A percentile compares a stretch with the other conserved stretches of the same genome.
These are phyloP conservation scores for Lophiostoma macrostomum DNA, from an alignment of 495 filamentous ascomycete genomes.

Conservation along the genomic window DNA sequence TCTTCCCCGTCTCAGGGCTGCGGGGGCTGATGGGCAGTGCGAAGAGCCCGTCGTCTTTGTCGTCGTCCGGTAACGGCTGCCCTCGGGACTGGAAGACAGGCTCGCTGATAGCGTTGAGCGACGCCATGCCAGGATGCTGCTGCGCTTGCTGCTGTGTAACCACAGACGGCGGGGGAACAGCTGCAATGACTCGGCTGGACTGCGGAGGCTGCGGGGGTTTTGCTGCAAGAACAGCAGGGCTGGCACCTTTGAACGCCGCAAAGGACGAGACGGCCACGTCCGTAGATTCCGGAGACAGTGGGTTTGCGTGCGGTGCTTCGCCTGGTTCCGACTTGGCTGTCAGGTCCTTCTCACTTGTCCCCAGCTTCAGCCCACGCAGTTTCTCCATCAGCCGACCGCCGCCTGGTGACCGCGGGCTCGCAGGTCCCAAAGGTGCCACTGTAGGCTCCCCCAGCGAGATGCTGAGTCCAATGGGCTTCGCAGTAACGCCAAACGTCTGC, in stretches of 20 bases:
- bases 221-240: slow-evolving; percentile 32
- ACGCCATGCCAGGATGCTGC: slow-evolving; percentile 45
- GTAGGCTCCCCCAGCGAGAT: slow-evolving; percentile 33
- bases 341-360: slow-evolving; percentile 64
- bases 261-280: slow-evolving; percentile 67
- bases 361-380: slow-evolving; percentile 69
- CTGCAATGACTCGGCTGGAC: slow-evolving; percentile 28
- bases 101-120: slow-evolving; percentile 37
- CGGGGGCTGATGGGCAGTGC: slow-evolving; percentile 76
- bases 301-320: slow-evolving; percentile 37
- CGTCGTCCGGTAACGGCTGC: slow-evolving; percentile 31
- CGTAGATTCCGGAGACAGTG: slow-evolving; percentile 58
- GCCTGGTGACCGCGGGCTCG: slow-evolving; percentile 50
- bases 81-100: slow-evolving; percentile 27
- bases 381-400: slow-evolving; percentile 70
- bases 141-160: slow-evolving; percentile 34
- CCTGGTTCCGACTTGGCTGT: slow-evolving; percentile 13
- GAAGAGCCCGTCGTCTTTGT: slow-evolving; percentile 72
- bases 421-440: slow-evolving; percentile 41
- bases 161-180: slow-evolving; percentile 43
- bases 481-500: slow-evolving; percentile 64
- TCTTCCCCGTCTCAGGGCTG: slow-evolving; percentile 72
- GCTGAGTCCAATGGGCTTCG: slow-evolving; percentile 34
- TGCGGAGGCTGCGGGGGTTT: slow-evolving; percentile 38
- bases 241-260: slow-evolving; percentile 51